Evolutionary conservation across 225 moss, liverwort and hornwort species (phyloP).

Genomic region (Polytrichum formosum): DNA sequence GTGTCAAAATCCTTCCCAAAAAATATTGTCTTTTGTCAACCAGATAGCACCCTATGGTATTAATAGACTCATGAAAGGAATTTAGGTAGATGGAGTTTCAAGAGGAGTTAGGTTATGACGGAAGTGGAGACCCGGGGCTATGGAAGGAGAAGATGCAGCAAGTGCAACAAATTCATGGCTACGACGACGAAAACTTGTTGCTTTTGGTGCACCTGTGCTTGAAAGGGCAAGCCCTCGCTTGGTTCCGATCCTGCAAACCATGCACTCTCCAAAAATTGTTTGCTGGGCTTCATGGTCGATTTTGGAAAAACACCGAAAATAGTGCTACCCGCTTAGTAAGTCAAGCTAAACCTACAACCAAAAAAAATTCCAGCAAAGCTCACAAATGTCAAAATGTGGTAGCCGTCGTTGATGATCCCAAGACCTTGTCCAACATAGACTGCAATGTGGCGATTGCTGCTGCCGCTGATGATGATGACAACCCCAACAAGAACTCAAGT

Average conservation of each 20-base stretch:
- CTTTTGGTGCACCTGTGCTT: slow-evolving; percentile 28
- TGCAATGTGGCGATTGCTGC: no score
- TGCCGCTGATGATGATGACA: no score
- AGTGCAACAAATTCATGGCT: slow-evolving; percentile 22
- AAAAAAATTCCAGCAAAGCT: no score
- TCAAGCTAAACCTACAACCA: not conserved
- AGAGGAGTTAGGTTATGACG: slow-evolving; percentile 31
- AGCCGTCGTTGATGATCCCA: no score
- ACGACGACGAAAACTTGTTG: slow-evolving; percentile 33
- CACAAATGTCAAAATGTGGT: no score
- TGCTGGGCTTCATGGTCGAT: slow-evolving; percentile 17
- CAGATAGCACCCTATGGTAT: no score
- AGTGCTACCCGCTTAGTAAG: not conserved
- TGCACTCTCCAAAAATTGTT: slow-evolving; percentile 15
- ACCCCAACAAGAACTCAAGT: no score
- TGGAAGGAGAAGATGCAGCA: slow-evolving; percentile 37
- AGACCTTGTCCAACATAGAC: no score
- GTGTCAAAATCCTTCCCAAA: no score
- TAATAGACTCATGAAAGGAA: no score
- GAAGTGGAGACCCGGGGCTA: slow-evolving; percentile 18
- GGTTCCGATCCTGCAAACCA: slow-evolving; percentile 13
- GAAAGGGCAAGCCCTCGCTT: slow-evolving; percentile 14
- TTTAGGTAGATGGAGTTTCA: slow-evolving; percentile 18
- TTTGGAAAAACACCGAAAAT: slow-evolving; percentile 7
- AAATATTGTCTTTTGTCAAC: no score